A percentile compares a stretch with the other conserved stretches of the same genome.
phyloP scores from a whole-genome alignment of 192 early-diverging fungal genomes.

The Coemansia erecta region DNA sequence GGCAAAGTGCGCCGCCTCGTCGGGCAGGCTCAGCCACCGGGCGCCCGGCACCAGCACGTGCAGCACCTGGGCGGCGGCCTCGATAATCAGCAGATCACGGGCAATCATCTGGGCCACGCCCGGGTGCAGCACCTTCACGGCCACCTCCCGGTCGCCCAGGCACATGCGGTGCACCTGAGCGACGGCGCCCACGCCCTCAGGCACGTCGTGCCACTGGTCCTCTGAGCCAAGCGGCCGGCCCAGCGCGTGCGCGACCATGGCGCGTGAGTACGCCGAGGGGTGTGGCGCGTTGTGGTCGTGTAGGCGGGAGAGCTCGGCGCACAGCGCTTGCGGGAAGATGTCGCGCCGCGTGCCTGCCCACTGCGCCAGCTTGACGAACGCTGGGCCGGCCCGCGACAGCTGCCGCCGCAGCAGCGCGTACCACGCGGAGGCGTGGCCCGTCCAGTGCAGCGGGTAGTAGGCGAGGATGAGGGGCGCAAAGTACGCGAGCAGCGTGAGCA shows the following conservation, averaged over 20 bases:
- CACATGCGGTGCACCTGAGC: conserved; percentile 76
- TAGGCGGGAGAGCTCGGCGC: conserved; percentile 69
- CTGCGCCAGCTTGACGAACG: conserved; percentile 95
- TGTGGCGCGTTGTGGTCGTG: conserved; percentile 83
- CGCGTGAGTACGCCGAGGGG: conserved; percentile 63
- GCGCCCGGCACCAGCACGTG: conserved; percentile 73
- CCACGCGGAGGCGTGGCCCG: conserved; percentile 74
- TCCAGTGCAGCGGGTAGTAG: conserved; percentile 60
- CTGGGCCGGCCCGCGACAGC: conserved; percentile 87
- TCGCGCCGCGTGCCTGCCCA: conserved; percentile 93
- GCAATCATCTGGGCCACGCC: conserved; percentile 64
- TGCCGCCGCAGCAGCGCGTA: conserved; percentile 71
- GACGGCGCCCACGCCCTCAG: conserved; percentile 92
- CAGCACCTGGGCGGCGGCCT: conserved; percentile 62
- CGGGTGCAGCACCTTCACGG: conserved; percentile 93
- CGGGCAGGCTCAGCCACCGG: conserved; percentile 82
- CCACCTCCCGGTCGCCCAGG: conserved; percentile 49
- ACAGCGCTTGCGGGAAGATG: conserved; percentile 75
- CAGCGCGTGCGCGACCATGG: conserved; percentile 63
- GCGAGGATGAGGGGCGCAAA: conserved; percentile 70
- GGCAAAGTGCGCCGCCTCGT: conserved; percentile 87
- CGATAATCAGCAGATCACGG: conserved; percentile 83
- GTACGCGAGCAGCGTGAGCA: conserved; percentile 59
- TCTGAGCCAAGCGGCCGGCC: conserved; percentile 73
- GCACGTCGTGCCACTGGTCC: conserved; percentile 68